These are phyloP conservation scores for Sonneratia alba DNA, from an alignment of 345 rosid species.

Conservation along the genomic window DNA sequence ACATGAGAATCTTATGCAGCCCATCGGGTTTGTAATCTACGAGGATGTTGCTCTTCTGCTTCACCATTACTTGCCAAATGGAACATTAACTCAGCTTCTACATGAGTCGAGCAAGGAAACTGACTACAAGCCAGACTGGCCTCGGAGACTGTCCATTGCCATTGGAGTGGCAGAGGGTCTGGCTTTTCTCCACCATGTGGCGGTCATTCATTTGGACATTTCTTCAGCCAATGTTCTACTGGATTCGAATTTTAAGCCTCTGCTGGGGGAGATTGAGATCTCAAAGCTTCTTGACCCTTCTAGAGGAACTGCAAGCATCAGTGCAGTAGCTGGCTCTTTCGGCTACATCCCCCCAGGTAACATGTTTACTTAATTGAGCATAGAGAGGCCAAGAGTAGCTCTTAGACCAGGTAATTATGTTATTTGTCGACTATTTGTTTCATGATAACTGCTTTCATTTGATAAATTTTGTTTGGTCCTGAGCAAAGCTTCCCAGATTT, in stretches of 20 bases:
- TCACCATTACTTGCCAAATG: constrained; percentile 72
- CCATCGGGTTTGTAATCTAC: constrained; percentile 84
- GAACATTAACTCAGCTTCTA: constrained; percentile 69
- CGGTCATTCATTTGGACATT: constrained; percentile 82
- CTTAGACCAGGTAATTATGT: background rate
- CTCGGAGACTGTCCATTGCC: constrained; percentile 70
- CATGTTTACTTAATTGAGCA: background rate
- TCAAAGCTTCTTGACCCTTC: constrained; percentile 78
- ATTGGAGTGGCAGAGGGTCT: constrained; percentile 88
- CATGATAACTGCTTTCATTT: too few species aligned
- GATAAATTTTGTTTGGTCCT: too few species aligned
- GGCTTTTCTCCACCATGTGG: constrained; percentile 84
- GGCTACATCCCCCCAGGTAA: constrained; percentile 97
- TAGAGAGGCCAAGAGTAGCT: background rate
- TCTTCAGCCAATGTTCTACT: constrained; percentile 74
- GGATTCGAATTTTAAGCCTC: constrained; percentile 60
- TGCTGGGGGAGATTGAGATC: constrained; percentile 86
- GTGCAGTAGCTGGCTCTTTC: constrained; percentile 90
- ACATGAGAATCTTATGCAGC: constrained; percentile 73
- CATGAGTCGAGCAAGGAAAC: constrained; percentile 61
- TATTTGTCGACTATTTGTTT: background rate
- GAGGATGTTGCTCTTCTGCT: constrained; percentile 91
- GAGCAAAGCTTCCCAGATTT: too few species aligned
- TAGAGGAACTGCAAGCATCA: constrained; percentile 77
- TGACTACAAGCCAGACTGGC: constrained; percentile 82